phyloP scores from a whole-genome alignment of 805 yeast species.

The Nematodospora valgi region DNA sequence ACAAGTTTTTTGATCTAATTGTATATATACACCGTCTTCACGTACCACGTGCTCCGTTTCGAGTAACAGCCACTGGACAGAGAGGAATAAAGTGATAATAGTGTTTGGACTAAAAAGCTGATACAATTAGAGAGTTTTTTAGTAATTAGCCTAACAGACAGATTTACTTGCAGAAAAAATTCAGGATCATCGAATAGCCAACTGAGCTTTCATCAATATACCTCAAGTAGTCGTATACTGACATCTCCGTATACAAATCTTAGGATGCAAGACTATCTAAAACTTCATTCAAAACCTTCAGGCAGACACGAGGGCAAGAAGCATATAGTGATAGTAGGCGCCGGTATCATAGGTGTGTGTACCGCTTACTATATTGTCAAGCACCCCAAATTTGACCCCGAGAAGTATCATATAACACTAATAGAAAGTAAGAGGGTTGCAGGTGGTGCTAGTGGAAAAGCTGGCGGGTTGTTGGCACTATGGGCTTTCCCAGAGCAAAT shows the following conservation, averaged over 20 bases:
- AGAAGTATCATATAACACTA: slow-evolving; percentile 75
- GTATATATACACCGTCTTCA: too few relatives aligned
- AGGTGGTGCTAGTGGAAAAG: slow-evolving; percentile 96
- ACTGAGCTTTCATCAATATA: too few relatives aligned
- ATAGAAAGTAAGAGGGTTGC: slow-evolving; percentile 91
- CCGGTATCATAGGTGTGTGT: slow-evolving; percentile 95
- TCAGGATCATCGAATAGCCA: too few relatives aligned
- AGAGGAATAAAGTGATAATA: not conserved
- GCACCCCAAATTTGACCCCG: slow-evolving; percentile 76
- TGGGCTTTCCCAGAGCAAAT: slow-evolving; percentile 98
- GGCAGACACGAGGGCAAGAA: slow-evolving; percentile 57
- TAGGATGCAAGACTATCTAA: slow-evolving; percentile 24
- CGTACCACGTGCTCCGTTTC: too few relatives aligned
- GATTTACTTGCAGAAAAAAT: too few relatives aligned
- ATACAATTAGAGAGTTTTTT: too few relatives aligned
- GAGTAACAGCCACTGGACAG: too few relatives aligned
- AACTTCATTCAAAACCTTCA: slow-evolving; percentile 39
- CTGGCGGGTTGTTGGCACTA: slow-evolving; percentile 90
- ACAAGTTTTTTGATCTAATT: too few relatives aligned
- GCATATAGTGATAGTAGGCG: slow-evolving; percentile 85
- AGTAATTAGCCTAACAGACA: too few relatives aligned
- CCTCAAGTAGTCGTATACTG: too few relatives aligned
- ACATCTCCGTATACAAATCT: too few relatives aligned
- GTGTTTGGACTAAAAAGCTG: not conserved
- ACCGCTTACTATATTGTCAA: slow-evolving; percentile 84